phyloP scores from a whole-genome alignment of 257 asterid genomes.

The Datura wrightii region DNA sequence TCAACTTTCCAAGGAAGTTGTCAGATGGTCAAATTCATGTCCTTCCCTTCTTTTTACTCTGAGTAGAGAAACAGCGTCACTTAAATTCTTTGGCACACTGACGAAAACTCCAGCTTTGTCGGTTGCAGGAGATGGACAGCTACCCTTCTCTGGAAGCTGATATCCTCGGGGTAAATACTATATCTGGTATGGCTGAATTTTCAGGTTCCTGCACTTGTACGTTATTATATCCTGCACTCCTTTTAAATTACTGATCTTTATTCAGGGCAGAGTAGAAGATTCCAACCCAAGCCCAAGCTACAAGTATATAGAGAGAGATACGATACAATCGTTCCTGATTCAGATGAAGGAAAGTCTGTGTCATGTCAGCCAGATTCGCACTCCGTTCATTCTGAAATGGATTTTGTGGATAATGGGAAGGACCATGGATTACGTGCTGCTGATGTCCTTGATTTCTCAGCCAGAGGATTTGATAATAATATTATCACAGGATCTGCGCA shows the following conservation, averaged over 20 bases:
- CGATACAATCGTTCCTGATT: constrained; percentile 35
- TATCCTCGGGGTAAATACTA: constrained; percentile 46
- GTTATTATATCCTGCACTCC: not conserved
- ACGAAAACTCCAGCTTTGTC: not conserved
- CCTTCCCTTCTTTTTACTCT: constrained; percentile 14
- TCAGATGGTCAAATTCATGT: constrained; percentile 19
- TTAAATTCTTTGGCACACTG: not conserved
- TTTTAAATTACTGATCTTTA: constrained; percentile 34
- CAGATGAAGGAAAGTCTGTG: constrained; percentile 36
- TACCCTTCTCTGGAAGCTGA: constrained; percentile 46
- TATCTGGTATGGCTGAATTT: constrained; percentile 52
- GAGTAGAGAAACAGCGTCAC: not conserved
- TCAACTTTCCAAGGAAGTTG: constrained; percentile 46
- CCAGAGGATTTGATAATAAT: constrained; percentile 47
- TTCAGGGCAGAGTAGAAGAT: constrained; percentile 57
- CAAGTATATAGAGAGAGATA: constrained; percentile 41
- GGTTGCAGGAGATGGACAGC: constrained; percentile 57
- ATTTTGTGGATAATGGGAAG: constrained; percentile 44
- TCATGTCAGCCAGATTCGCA: constrained; percentile 39
- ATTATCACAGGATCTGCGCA: constrained; percentile 45
- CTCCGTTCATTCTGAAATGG: constrained; percentile 44
- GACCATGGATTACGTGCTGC: constrained; percentile 46
- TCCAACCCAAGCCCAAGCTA: constrained; percentile 58
- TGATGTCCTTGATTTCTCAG: constrained; percentile 59
- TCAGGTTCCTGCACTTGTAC: constrained; percentile 18